Evolutionary conservation across 345 rosid genomes (phyloP).

Genomic region (Combretum micranthum): DNA sequence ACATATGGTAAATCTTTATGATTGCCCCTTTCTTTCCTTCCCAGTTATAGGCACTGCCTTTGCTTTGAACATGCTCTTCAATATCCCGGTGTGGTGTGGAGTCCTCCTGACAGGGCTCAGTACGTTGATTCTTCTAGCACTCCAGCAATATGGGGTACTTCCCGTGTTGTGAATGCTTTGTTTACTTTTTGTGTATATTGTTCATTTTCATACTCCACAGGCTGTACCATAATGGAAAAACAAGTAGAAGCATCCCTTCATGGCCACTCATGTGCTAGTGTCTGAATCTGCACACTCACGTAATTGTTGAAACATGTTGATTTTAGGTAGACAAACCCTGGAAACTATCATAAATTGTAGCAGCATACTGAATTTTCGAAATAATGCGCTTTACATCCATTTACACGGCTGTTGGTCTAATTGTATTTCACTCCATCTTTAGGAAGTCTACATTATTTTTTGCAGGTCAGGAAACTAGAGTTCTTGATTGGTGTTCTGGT

Average conservation of each 20-base stretch:
- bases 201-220: background rate
- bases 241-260: no score
- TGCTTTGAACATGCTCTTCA: constrained; percentile 95
- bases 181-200: background rate
- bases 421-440: background rate
- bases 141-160: constrained; percentile 87
- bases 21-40: constrained; percentile 11
- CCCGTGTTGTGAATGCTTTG: constrained; percentile 2
- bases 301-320: no score
- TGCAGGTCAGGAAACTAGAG: constrained; percentile 86
- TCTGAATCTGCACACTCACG: no score
- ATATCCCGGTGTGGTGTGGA: constrained; percentile 80
- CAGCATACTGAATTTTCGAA: no score
- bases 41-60: constrained; percentile 95
- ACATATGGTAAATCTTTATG: background rate
- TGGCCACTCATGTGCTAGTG: no score
- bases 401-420: no score
- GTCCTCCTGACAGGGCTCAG: constrained; percentile 90
- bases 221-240: no score
- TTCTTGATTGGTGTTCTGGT: constrained; percentile 79
- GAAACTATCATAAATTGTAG: no score
- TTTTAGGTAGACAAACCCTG: no score
- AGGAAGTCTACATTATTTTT: background rate
- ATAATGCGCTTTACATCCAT: no score
- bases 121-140: constrained; percentile 68